Conservation (phyloP, 106 monocot genomes). For the Hemerocallis citrina region DNA sequence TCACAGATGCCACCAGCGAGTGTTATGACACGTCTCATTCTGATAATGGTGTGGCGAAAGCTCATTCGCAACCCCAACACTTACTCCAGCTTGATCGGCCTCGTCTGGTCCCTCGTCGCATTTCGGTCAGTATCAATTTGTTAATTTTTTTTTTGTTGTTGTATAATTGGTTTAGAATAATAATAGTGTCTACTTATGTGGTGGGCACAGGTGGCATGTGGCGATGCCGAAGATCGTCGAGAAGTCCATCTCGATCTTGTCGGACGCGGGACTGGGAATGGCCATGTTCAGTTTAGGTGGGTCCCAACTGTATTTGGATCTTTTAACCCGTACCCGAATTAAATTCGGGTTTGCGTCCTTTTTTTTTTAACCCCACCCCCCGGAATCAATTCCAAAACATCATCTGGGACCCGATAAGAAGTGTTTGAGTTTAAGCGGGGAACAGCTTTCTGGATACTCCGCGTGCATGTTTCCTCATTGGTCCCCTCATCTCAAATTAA, state of each 20-base stretch:
- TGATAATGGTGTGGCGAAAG: conserved; percentile 97
- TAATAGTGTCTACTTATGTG: background rate
- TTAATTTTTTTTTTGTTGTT: background rate
- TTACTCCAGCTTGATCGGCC: conserved; percentile 80
- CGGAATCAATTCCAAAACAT: background rate
- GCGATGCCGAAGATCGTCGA: conserved; percentile 48
- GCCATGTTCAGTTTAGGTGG: conserved; percentile 71
- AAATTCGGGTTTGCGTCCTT: too few relatives aligned
- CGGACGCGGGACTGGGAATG: conserved; percentile 70
- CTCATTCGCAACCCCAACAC: conserved; percentile 95
- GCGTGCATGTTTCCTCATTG: conserved; percentile 1
- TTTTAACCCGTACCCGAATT: background rate
- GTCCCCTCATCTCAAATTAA: background rate
- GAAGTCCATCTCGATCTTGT: conserved; percentile 65
- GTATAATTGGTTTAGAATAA: background rate
- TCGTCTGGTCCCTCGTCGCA: conserved; percentile 63
- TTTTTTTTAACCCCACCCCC: too few relatives aligned
- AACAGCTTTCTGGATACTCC: conserved; percentile 4
- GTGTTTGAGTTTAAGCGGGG: background rate
- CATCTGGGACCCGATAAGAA: background rate
- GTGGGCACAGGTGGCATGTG: conserved; percentile 45
- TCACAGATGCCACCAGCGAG: conserved; percentile 72
- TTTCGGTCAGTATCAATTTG: conserved; percentile 32
- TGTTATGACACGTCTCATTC: conserved; percentile 78
- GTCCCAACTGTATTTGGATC: background rate